phyloP scores from a whole-genome alignment of 1,284 basidiomycete genomes.

The Lentinus polychrous region DNA sequence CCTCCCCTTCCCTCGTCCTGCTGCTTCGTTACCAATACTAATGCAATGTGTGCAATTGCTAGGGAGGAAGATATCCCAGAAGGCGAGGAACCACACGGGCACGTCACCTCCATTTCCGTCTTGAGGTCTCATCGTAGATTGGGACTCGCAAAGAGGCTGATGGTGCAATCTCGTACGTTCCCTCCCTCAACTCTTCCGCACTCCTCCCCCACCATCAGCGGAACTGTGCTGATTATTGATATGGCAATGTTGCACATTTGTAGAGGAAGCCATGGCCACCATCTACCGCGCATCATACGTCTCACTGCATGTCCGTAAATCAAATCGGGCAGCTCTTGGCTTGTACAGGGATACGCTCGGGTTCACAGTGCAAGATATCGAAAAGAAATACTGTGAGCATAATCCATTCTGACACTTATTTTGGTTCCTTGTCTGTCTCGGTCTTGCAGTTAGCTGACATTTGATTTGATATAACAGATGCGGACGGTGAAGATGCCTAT shows the following conservation, averaged over 20 bases:
- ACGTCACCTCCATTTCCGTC: conserved; percentile 90
- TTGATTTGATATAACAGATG: conserved; percentile 46
- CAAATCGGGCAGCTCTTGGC: conserved; percentile 79
- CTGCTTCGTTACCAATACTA: too few relatives aligned
- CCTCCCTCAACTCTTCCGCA: conserved; percentile 3
- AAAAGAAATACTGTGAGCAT: conserved; percentile 78
- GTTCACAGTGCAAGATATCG: conserved; percentile 70
- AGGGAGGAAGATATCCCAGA: conserved; percentile 70
- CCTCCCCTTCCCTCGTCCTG: too few relatives aligned
- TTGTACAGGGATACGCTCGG: conserved; percentile 82
- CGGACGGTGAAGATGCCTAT: conserved; percentile 90
- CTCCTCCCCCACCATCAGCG: too few relatives aligned
- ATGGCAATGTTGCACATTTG: background rate
- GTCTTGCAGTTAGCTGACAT: background rate
- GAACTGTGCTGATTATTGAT: too few relatives aligned
- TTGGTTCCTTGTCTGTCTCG: background rate
- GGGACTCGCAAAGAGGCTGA: conserved; percentile 83
- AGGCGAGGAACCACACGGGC: conserved; percentile 65
- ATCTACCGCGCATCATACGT: conserved; percentile 75
- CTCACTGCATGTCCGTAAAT: conserved; percentile 82
- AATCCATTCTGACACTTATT: background rate
- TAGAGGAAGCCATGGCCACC: conserved; percentile 84
- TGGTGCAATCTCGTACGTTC: conserved; percentile 77
- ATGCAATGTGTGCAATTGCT: conserved; percentile 5
- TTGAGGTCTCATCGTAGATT: conserved; percentile 78